Evolutionary conservation across 164 flowering plant genomes (phyloP), one percentile per base, ranked within the genome.

Genomic region (Vitis cinerea): DNA sequence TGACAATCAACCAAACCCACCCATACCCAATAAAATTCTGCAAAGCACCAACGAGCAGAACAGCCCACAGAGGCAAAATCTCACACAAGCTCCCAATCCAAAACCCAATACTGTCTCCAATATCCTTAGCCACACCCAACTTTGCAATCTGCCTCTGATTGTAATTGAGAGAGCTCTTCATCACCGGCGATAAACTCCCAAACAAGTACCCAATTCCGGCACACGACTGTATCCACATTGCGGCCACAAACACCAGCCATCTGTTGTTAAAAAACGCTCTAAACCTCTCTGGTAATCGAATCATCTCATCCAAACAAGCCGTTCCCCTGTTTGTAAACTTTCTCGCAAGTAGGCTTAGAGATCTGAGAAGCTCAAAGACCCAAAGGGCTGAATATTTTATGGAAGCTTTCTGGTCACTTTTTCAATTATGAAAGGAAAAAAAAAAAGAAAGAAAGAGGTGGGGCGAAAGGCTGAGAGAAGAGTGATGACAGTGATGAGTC

Each of bases 71-170:
- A 5, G 99, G 99, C 84, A 93, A 76, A 49, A 87, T 44, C 87
- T 92, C 99, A 59, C 82, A 84, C 72, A 93, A 73, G 72, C 72
- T 85, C n/a, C 88, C 99, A 47, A 97, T 90, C 37, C 90, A 76
- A 66, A 96, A 89, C 8, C 99, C 99, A 71, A 96, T 90, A 76
- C 94, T 88, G 70, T 90, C 99, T 0, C 99, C 99, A n/a, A 96
- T 83, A 69, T 96, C 98, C 74, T 96, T 96, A 9, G 97, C 98
- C 55, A 96, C 92, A 12, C 97, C 99, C 62, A 96, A 73, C 17
- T 85, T 81, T 3, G 98, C 91, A 63, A 96, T 50, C 84, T 93
- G 93, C 63, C 67, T 80, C 80, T 96, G 98, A 72, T 96, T 93
- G 74, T 96, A 96, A 65, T 70, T 74, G 74, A 96, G 66, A 9